Evolutionary conservation across 352 stramenopile genomes (phyloP), one percentile per base, ranked within the genome.

Genomic region (Globisporangium abappressorium): DNA sequence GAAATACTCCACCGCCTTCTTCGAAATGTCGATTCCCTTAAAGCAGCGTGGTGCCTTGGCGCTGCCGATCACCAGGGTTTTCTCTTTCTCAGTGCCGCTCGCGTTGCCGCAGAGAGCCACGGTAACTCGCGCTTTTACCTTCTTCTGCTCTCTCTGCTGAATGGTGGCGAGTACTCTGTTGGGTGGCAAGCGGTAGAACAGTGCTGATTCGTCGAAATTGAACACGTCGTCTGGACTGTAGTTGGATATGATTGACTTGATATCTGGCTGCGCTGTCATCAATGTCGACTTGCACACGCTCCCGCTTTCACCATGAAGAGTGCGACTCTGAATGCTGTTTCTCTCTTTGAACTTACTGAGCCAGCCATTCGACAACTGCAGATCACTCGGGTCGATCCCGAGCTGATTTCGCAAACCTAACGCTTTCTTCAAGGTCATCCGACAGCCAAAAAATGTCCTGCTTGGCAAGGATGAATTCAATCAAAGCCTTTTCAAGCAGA

Each of bases 381-480:
- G 24, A 26, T 26, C 24, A 26, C 43, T 18, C 8, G 43, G 43
- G 5, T 53, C 5, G 18, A 24, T 53, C 18, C 2, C 43, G 33
- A 53, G 43, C 22, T 22, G 18, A 22, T 53, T 15, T 53, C 47
- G 47, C 20, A 55, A 55, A 56, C 49, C n/a, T 26, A 56, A 33
- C 26, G 15, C 14, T 53, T 53, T 53, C 15, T 53, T 11, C 12
- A 18, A 53, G n/a, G 43, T 53, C 43, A 24, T 53, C 43, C 2
- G 43, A 53, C 15, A 53, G 43, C 34, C 22, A 33, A 5, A 56
- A n/a, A 33, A 56, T 26, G 22, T 56, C 7, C 30, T 56, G 49
- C 49, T 56, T 56, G n/a, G 22, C 49, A 56, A 56, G 5, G 33
- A 56, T 56, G 49, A 56, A 56, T 18, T 18, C 49, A 56, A 56